These are phyloP conservation scores for Penicillium nucicola DNA, from an alignment of 495 filamentous ascomycete species.

Conservation along the genomic window DNA sequence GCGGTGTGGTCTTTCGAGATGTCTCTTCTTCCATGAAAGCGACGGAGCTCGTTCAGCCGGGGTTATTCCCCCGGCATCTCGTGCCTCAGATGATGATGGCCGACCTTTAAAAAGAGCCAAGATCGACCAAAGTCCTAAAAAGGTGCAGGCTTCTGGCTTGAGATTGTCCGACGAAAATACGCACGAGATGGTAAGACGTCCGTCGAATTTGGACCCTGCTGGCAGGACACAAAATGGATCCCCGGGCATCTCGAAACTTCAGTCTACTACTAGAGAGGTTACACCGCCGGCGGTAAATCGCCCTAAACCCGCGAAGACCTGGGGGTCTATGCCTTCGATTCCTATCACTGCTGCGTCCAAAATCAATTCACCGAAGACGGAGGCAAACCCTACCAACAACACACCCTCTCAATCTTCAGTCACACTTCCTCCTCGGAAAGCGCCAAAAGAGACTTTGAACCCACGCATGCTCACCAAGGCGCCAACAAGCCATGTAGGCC, in stretches of 20 bases:
- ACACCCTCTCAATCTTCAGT: neutral
- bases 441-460: conserved; percentile 59
- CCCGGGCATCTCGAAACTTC: conserved; percentile 7
- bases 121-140: neutral
- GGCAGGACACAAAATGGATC: neutral
- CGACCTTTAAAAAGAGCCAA: conserved; percentile 1
- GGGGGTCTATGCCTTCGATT: conserved; percentile 22
- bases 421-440: conserved; percentile 31
- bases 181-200: neutral
- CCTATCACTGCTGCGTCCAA: conserved; percentile 1
- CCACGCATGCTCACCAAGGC: conserved; percentile 73
- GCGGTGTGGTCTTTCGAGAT: conserved; percentile 52
- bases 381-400: neutral
- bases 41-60: neutral
- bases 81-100: neutral
- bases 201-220: neutral
- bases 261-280: conserved; percentile 25
- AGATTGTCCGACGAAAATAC: neutral
- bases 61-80: neutral
- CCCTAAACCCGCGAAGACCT: conserved; percentile 5
- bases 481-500: conserved; percentile 66
- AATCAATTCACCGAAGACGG: neutral
- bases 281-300: conserved; percentile 42
- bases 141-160: no score
- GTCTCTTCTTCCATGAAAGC: conserved; percentile 56